Evolutionary conservation across 768 basidiomycete genomes (phyloP), one percentile per base, ranked within the genome.

Genomic region (Boletus rubropictus): DNA sequence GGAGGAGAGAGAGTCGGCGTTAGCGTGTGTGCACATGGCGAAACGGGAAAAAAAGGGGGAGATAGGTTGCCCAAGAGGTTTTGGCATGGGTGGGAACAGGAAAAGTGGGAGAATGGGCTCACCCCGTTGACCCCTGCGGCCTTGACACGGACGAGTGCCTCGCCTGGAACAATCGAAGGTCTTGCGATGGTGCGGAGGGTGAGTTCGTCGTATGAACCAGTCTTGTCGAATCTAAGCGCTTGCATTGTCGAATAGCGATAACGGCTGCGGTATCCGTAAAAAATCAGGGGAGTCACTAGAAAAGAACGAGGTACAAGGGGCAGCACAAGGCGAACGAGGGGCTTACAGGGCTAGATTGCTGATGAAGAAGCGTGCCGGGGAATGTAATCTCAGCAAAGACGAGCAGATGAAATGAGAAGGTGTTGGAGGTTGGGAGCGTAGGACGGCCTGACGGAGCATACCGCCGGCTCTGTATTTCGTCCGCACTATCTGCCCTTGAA

Each of bases 81-180:
- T 33, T 17, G 21, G 11, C 14, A 14, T 3, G 32, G 9, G 17
- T n/a, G 27, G 18, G 14, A 20, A 15, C 18, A 24, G 36, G 25
- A 8, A 27, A 5, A 6, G 5, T 9, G 17, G 18, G 28, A 8
- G 20, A 28, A 28, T 4, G 18, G 4, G n/a, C 68, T 51, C 32
- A 69, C 66, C 27, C 61, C 56, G 14, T 69, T 67, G 44, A 67
- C 53, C 7, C 66, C 68, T 14, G 66, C 66, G 25, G 66, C 66
- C 42, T 45, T 66, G 4, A 69, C 60, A 9, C 54, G 57, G 42
- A 67, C 52, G 7, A 67, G 57, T 11, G 68, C 67, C 31, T 67
- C 68, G 4, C 66, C 68, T 2, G 66, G 51, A n/a, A 42, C 25
- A 33, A 69, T 43, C 37, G 17, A 15, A 12, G 66, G 66, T 45